These are phyloP conservation scores for Ormosia emarginata DNA, from an alignment of 306 rosid species.

Conservation along the genomic window DNA sequence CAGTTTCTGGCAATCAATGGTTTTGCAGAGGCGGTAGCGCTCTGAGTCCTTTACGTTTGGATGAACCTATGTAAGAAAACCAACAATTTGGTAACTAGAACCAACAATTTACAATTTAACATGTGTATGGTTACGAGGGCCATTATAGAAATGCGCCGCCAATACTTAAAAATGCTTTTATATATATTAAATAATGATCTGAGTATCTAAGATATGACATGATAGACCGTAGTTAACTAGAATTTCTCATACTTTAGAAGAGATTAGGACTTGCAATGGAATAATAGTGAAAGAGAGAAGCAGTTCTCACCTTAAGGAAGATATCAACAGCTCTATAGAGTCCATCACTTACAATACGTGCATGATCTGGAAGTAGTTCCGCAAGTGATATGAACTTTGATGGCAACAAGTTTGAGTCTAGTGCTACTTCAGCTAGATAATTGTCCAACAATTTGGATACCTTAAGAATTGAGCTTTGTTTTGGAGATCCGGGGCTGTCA, in stretches of 20 bases:
- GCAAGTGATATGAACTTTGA: constrained; percentile 78
- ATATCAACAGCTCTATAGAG: constrained; percentile 87
- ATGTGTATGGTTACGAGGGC: too few relatives aligned
- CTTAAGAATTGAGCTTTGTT: constrained; percentile 89
- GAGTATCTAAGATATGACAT: too few relatives aligned
- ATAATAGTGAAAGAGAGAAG: neutral
- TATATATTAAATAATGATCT: too few relatives aligned
- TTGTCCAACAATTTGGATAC: constrained; percentile 86
- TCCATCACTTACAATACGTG: constrained; percentile 82
- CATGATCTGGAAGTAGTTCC: constrained; percentile 94
- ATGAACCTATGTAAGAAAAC: constrained; percentile 59
- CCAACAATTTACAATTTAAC: neutral
- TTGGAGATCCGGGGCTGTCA: constrained; percentile 94
- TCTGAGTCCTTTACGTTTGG: constrained; percentile 93
- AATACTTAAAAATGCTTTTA: too few relatives aligned
- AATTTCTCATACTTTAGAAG: neutral
- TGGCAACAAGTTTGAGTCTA: constrained; percentile 74
- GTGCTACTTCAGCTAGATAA: constrained; percentile 86
- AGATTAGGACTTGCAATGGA: neutral
- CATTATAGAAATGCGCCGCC: too few relatives aligned
- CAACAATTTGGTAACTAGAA: neutral
- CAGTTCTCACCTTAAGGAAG: constrained; percentile 75
- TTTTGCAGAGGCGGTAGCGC: constrained; percentile 80
- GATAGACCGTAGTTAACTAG: neutral
- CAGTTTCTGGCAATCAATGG: constrained; percentile 85